Base-by-base conservation (phyloP, 257 asterid genomes). In the Osmanthus fragrans region DNA sequence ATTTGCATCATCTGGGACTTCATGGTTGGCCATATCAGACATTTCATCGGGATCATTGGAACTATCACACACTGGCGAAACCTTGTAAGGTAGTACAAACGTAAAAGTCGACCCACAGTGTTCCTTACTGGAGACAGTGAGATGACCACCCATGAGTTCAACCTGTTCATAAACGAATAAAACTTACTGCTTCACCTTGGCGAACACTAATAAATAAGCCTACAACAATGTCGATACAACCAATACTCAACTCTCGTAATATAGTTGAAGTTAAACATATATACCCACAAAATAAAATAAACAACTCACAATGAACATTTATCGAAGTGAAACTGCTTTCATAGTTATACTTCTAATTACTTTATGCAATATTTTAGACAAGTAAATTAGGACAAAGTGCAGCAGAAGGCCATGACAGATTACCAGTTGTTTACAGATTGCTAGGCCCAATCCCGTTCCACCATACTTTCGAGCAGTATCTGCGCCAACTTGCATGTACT, bases 391-490 rank as follows among this genome's bases (percentile, higher is more conserved):
- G 33, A 25, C 15, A 21, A 2, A 25, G 6, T 60, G 33, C 33
- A 25, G 68, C 33, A 60, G 18, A 60, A 10, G 68, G 68, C 68
- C 33, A 9, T 21, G 69, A 63, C 19, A 76, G 40, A 63, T 77
- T 88, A 94, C 98, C 97, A 92, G 76, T 64, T 94, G 97, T 80
- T 94, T 94, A 80, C 98, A 90, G 74, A 92, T 94, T 68, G 98
- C 98, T 12, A 94, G 91, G 84, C 98, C 98, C 64, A 92, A 85
- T 80, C 98, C 98, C 0, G 98, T 94, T 73, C 98, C 98, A 16
- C 98, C 98, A 76, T 94, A 94, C 83, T 94, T 94, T 23, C 98
- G 84, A 72, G 97, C 98, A 72, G 98, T 92, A 76, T 94, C 98
- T 11, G 95, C 88, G 27, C 94, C 96, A 71, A 77, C 97, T 94